Conservation (phyloP, 345 rosid genomes). For the Corymbia maculata region DNA sequence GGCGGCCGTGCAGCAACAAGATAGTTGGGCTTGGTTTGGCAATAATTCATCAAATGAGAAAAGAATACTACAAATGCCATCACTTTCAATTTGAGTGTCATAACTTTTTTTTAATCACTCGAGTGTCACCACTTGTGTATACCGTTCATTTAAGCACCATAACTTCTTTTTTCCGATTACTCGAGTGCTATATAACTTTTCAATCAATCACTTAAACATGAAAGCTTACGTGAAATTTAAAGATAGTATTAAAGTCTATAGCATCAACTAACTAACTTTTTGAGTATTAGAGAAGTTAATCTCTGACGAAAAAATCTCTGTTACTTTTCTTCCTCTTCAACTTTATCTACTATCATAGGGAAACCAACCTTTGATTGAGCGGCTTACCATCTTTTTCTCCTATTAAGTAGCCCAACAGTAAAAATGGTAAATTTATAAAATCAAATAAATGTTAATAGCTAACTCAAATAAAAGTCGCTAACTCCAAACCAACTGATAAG, state of each 20-base stretch:
- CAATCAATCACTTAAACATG: neutral
- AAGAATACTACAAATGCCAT: fast-evolving
- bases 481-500: neutral
- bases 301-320: neutral
- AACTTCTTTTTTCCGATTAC: neutral
- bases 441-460: no score
- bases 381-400: neutral
- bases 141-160: neutral
- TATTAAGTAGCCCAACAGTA: neutral
- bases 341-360: neutral
- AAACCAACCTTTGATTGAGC: neutral
- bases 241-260: no score
- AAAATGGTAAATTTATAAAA: no score
- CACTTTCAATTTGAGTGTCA: neutral
- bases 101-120: no score
- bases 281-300: neutral
- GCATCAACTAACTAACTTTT: neutral
- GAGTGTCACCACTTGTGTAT: neutral
- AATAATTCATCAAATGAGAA: neutral
- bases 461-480: neutral
- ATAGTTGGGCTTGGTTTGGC: neutral
- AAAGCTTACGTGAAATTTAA: neutral
- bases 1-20: neutral
- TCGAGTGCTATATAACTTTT: neutral
- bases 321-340: neutral